phyloP scores from a whole-genome alignment of 129 eudicot species.

The Calendula officinalis region DNA sequence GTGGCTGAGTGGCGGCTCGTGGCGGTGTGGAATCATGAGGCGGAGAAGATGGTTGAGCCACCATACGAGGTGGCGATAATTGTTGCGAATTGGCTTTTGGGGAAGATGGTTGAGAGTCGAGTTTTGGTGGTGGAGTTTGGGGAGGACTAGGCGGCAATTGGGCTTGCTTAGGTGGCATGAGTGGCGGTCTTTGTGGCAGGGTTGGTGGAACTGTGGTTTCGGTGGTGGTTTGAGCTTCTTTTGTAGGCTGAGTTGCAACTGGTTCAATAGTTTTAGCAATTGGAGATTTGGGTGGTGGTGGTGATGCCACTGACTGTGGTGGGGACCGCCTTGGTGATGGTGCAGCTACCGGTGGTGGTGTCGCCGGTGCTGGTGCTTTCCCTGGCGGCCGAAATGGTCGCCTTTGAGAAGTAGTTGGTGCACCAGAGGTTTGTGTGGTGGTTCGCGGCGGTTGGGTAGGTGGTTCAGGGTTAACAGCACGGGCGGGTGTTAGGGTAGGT shows the following conservation, averaged over 20 bases:
- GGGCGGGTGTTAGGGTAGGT: slow-evolving; percentile 32
- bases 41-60: slow-evolving; percentile 31
- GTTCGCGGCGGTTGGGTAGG: slow-evolving; percentile 19
- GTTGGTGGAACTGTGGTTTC: slow-evolving; percentile 16
- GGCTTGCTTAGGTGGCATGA: slow-evolving; percentile 31
- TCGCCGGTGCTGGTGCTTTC: slow-evolving; percentile 34
- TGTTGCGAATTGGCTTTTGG: slow-evolving; percentile 29
- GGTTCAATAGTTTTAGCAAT: slow-evolving; percentile 18
- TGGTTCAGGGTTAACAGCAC: slow-evolving; percentile 12
- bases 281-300: slow-evolving; percentile 21
- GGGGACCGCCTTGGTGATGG: slow-evolving; percentile 26
- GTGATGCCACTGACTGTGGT: slow-evolving; percentile 16
- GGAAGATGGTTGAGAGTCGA: slow-evolving; percentile 30
- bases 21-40: slow-evolving; percentile 25
- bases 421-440: slow-evolving; percentile 31
- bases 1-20: slow-evolving; percentile 14
- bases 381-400: slow-evolving; percentile 47
- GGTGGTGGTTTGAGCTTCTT: slow-evolving; percentile 20
- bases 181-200: slow-evolving; percentile 27
- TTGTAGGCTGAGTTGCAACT: slow-evolving; percentile 18
- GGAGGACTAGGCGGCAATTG: slow-evolving; percentile 27
- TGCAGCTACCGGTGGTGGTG: slow-evolving; percentile 21
- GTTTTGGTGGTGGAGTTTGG: slow-evolving; percentile 37
- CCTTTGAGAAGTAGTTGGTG: slow-evolving; percentile 32
- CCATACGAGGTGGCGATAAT: slow-evolving; percentile 31